Evolutionary conservation across 2,329 filamentous ascomycete genomes (phyloP).

Genomic region (Sphaerulina vaccinii): DNA sequence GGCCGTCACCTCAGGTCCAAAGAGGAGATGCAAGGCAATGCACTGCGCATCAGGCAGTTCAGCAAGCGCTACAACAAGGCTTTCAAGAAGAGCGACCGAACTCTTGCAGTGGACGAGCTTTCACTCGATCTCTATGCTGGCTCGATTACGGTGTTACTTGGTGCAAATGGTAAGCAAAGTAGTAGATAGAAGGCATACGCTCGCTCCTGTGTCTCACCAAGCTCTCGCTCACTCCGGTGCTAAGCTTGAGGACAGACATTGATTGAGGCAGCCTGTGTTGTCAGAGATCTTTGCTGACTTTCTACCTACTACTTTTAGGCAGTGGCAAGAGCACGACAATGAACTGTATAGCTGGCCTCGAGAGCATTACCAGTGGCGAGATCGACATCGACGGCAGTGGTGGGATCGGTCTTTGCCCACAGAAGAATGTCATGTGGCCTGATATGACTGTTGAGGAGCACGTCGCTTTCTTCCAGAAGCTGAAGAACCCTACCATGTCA

Average conservation of each 20-base stretch:
- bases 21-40: slow-evolving; percentile 24
- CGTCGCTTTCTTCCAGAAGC: slow-evolving; percentile 74
- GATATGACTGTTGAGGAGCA: slow-evolving; percentile 84
- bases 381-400: slow-evolving; percentile 77
- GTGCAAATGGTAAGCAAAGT: too few species aligned
- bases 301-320: too few species aligned
- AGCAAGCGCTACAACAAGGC: slow-evolving; percentile 23
- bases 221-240: too few species aligned
- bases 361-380: slow-evolving; percentile 69
- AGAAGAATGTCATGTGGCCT: slow-evolving; percentile 94
- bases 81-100: slow-evolving; percentile 21
- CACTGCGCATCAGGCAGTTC: slow-evolving; percentile 23
- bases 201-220: too few species aligned
- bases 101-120: slow-evolving; percentile 23
- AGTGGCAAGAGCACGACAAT: slow-evolving; percentile 88
- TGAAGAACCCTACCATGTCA: slow-evolving; percentile 55
- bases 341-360: slow-evolving; percentile 81
- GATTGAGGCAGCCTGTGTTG: too few species aligned
- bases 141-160: slow-evolving; percentile 49
- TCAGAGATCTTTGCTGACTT: too few species aligned
- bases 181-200: too few species aligned
- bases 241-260: too few species aligned
- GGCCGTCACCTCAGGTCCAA: slow-evolving; percentile 41
- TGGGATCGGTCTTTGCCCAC: slow-evolving; percentile 81
- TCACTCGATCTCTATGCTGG: slow-evolving; percentile 22